phyloP scores from a whole-genome alignment of 2,329 filamentous ascomycete genomes.

The Bipolaris zeicola region DNA sequence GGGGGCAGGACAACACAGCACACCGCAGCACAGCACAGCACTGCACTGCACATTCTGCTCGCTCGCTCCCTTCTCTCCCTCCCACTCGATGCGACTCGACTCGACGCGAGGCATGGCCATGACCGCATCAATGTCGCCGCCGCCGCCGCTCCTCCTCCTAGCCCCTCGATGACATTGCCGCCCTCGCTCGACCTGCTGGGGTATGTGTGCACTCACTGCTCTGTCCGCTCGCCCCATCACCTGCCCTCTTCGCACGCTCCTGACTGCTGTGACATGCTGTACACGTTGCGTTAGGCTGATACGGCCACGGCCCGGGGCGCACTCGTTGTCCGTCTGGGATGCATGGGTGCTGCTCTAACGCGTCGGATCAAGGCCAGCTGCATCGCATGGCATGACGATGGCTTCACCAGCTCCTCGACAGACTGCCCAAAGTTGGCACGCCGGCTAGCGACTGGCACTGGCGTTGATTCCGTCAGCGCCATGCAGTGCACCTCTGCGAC shows the following conservation, averaged over 20 bases:
- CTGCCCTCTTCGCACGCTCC: slow-evolving; percentile 30
- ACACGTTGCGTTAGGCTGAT: slow-evolving; percentile 37
- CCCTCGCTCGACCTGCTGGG: slow-evolving; percentile 1
- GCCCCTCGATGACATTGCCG: slow-evolving; percentile 28
- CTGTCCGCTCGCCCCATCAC: slow-evolving; percentile 23
- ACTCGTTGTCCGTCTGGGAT: slow-evolving; percentile 28
- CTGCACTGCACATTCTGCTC: slow-evolving; percentile 1
- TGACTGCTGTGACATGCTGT: slow-evolving; percentile 34
- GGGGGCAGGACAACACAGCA: not conserved
- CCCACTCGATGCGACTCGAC: not conserved
- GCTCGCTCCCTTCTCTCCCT: not conserved
- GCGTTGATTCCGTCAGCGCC: slow-evolving; percentile 19
- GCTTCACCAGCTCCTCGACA: slow-evolving; percentile 14
- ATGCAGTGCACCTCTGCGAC: slow-evolving; percentile 14
- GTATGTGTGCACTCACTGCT: slow-evolving; percentile 18
- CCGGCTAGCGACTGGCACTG: slow-evolving; percentile 26
- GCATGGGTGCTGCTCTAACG: slow-evolving; percentile 26
- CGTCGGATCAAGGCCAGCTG: slow-evolving; percentile 30
- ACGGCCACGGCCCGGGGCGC: slow-evolving; percentile 45
- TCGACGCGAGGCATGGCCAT: slow-evolving; percentile 8
- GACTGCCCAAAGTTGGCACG: slow-evolving; percentile 20
- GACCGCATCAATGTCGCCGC: slow-evolving; percentile 20
- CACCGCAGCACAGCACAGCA: not conserved
- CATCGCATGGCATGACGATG: slow-evolving; percentile 23
- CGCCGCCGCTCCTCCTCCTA: not conserved